Evolutionary conservation across 1,139 yeast species (phyloP).

Genomic region (Saccharomycopsis hybrid): DNA sequence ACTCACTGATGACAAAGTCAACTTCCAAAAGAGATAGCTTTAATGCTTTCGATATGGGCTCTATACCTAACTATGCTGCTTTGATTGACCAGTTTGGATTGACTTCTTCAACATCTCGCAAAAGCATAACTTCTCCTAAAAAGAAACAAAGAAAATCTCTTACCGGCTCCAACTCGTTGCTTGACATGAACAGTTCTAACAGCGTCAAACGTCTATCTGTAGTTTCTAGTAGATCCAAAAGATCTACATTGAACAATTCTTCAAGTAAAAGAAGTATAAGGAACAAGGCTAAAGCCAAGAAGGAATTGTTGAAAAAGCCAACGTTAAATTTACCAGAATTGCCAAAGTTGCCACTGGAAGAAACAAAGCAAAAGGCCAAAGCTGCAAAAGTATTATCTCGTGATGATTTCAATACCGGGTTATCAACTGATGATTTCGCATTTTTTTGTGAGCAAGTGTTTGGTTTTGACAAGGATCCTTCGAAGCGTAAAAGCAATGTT

Average conservation of each 20-base stretch:
- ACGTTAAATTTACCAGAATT: constrained; percentile 8
- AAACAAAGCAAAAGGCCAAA: not conserved
- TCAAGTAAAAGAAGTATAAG: constrained; percentile 8
- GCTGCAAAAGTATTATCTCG: not conserved
- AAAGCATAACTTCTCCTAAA: constrained; percentile 16
- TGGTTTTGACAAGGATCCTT: constrained; percentile 22
- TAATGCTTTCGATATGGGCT: constrained; percentile 15
- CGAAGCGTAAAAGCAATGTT: constrained; percentile 11
- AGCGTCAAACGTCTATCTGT: constrained; percentile 5
- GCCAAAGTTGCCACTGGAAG: constrained; percentile 1
- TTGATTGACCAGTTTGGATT: constrained; percentile 11
- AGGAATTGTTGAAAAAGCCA: constrained; percentile 5
- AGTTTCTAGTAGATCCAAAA: constrained; percentile 4
- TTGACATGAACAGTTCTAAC: not conserved
- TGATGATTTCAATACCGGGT: constrained; percentile 2
- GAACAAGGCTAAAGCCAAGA: constrained; percentile 3
- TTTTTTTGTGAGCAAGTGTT: constrained; percentile 32
- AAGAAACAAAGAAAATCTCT: constrained; percentile 19
- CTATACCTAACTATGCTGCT: constrained; percentile 18
- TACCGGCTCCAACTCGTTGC: not conserved
- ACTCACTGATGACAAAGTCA: constrained; percentile 6
- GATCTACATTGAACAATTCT: constrained; percentile 10
- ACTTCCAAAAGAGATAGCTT: constrained; percentile 16
- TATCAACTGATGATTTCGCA: constrained; percentile 24
- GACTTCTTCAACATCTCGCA: not conserved